Base-by-base conservation (phyloP, 768 basidiomycete species). In the Lentinula lateritia region DNA sequence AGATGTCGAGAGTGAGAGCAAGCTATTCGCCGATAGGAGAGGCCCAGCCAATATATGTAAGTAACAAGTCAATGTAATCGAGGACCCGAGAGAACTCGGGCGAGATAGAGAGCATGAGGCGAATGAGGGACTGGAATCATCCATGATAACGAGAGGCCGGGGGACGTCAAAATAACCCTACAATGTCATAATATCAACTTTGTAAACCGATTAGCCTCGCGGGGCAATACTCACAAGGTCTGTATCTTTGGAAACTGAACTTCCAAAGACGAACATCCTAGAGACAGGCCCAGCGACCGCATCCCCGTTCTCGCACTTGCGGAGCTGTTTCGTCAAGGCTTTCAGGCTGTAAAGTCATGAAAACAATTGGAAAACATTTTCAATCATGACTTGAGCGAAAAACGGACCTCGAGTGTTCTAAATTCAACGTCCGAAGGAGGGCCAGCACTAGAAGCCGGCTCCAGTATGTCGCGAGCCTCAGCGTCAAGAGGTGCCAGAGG, bases 201-300 rank as follows among this genome's bases (percentile, higher is more conserved):
- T 16, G 46, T 9, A 23, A 48, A 48, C 2, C 18, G 3, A 23
- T 7, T 2, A 20, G 18, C 18, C 46, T 20, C 8, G 18, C 46
- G 23, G 23, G 12, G 20, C 10, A 20, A 48, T 48, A 48, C 46
- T 48, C 20, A 48, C 46, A 23, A 28, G n/a, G n/a, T 48, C 12
- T 48, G 5, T 20, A 48, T 48, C 18, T 52, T 35, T 50, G 6
- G 3, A 35, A 18, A 12, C 12, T 32, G 35, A 15, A 52, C 16
- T 36, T 52, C 28, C 13, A 35, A 34, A 36, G 50, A 23, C 46
- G 20, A 8, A 20, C 23, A 12, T 5, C 16, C 45, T 32, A 58
- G 18, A 58, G 28, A 35, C 56, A 58, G 5, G 56, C 56, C 56
- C 56, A 58, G 12, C 56, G 56, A 32, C 56, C 56, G 18, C 56